Evolutionary conservation across 1,284 basidiomycete genomes (phyloP).

Genomic region (Pseudozyma thailandica): DNA sequence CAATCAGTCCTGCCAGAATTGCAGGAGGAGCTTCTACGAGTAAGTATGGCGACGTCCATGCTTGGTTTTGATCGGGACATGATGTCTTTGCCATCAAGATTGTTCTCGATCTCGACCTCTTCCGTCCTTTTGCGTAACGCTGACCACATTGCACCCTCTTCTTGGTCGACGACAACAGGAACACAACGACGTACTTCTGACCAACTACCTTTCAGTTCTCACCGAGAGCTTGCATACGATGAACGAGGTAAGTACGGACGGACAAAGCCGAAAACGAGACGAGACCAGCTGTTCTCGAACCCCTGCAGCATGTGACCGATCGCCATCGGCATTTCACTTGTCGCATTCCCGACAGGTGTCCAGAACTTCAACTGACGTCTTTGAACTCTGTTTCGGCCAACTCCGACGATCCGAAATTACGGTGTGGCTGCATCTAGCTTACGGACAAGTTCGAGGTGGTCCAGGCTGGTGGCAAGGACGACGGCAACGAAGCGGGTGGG

Average conservation of each 20-base stretch:
- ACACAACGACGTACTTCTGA: slow-evolving; percentile 93
- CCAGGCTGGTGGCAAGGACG: slow-evolving; percentile 29
- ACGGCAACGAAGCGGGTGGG: slow-evolving; percentile 19
- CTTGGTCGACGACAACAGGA: slow-evolving; percentile 77
- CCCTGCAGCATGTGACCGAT: no score
- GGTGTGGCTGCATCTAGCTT: slow-evolving; percentile 25
- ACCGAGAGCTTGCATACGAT: slow-evolving; percentile 87
- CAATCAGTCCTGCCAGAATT: slow-evolving; percentile 48
- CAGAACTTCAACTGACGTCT: neutral
- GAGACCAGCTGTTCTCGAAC: no score
- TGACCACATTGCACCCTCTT: no score
- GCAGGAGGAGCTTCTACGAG: slow-evolving; percentile 46
- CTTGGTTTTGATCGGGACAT: no score
- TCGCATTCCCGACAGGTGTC: neutral
- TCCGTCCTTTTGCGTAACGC: neutral
- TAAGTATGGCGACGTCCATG: slow-evolving; percentile 28
- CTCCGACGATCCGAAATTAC: neutral
- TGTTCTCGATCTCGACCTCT: neutral
- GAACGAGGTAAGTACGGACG: slow-evolving; percentile 79
- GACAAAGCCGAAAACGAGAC: slow-evolving; percentile 7
- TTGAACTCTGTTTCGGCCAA: neutral
- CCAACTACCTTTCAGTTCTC: slow-evolving; percentile 84
- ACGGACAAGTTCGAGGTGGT: slow-evolving; percentile 61
- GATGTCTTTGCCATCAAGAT: neutral
- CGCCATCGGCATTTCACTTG: no score